Evolutionary conservation across 139 green algal species (phyloP), one percentile per base, ranked within the genome.

Genomic region (Gonium pectorale): DNA sequence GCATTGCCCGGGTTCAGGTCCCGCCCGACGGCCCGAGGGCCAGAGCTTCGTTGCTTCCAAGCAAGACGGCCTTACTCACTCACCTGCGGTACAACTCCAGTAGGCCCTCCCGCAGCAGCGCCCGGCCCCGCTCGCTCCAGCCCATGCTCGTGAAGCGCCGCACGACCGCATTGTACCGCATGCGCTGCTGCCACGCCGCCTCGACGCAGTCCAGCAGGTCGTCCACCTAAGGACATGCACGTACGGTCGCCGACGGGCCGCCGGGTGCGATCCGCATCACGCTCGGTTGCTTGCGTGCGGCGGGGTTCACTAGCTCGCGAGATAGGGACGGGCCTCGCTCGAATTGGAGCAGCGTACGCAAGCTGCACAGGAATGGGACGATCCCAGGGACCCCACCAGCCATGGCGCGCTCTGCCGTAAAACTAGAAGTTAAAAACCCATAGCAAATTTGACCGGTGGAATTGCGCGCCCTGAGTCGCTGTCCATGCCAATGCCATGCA

Each of bases 61-160:
- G n/a, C n/a, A n/a, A n/a, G n/a, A n/a, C n/a, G n/a, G n/a, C n/a
- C n/a, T n/a, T n/a, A 0, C 72, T 5, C 72, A 3, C 72, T 2
- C 27, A 67, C 72, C 72, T 67, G 33, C 72, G 72, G 49, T 80
- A 80, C 72, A 80, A 51, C 26, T 67, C 35, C 46, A 80, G 51
- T 33, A 80, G 72, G 22, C 72, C 72, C 72, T 80, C 72, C 29
- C 51, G 49, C 49, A 80, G 51, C 72, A 80, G 51, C 72, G 8
- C 9, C 2, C 19, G 51, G n/a, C 72, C 72, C 51, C 33, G 9
- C 17, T 37, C 51, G 72, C 72, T 80, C 72, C 72, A 80, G 51
- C 52, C 49, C 51, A 67, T 9, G 46, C 51, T 35, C 35, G 49
- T 7, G 51, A 54, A 80, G n/a, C 51, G 51, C 5, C 11, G 31